Percentiles rank a stretch among this genome's conserved stretches.
These are phyloP conservation scores for Acacia acuminata DNA, from an alignment of 306 rosid species.

Conservation along the genomic window DNA sequence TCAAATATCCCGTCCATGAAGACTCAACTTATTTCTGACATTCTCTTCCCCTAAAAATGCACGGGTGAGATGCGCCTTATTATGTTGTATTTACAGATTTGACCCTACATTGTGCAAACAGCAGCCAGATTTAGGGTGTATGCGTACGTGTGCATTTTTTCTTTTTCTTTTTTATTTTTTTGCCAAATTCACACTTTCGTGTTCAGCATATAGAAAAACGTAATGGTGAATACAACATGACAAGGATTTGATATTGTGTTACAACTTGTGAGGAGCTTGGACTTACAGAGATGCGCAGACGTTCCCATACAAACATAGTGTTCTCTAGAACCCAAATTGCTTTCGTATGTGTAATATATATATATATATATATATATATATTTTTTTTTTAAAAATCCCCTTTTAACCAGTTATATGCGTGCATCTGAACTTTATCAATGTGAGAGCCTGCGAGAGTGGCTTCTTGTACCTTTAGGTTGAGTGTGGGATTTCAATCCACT, in stretches of 20 bases:
- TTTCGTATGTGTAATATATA: neutral
- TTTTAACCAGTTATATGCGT: conserved; percentile 7
- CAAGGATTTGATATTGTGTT: neutral
- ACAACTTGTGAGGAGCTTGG: neutral
- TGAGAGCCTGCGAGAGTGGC: conserved; percentile 79
- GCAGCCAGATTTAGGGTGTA: neutral
- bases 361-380: too few species aligned
- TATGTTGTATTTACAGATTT: neutral
- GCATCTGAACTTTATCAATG: conserved; percentile 52
- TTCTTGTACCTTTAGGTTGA: conserved; percentile 49
- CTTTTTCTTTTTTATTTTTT: too few species aligned
- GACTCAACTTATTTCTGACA: neutral
- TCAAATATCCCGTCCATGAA: neutral
- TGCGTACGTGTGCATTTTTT: neutral
- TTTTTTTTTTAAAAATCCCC: neutral
- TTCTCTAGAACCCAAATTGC: neutral
- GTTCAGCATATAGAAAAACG: neutral
- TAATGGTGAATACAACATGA: neutral
- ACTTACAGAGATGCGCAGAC: neutral
- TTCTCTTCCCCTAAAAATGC: neutral
- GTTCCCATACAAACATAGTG: neutral
- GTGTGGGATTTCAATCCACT: conserved; percentile 52
- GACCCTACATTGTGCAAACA: neutral
- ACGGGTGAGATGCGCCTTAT: neutral
- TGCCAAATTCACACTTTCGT: neutral